phyloP scores from a whole-genome alignment of 495 filamentous ascomycete species.

The Bombardia bombarda region DNA sequence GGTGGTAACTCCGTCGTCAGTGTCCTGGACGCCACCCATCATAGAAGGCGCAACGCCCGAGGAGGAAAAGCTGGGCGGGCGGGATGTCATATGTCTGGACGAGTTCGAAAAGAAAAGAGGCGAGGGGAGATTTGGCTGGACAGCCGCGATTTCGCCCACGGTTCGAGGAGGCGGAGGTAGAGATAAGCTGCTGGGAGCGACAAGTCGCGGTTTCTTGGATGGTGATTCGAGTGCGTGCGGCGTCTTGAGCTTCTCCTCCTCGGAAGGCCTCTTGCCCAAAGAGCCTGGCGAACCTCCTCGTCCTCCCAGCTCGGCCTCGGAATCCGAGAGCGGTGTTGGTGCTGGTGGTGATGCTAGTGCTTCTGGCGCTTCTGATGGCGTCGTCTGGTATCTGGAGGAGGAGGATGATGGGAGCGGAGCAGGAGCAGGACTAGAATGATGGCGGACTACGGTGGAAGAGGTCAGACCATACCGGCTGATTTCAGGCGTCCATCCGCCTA shows the following conservation, averaged over 20 bases:
- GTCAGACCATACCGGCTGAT: slow-evolving; percentile 18
- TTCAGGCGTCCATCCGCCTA: slow-evolving; percentile 5
- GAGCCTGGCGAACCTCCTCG: neutral
- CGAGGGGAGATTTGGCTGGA: slow-evolving; percentile 20
- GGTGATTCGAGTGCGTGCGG: slow-evolving; percentile 13
- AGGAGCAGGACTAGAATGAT: neutral
- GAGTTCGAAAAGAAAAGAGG: slow-evolving; percentile 54
- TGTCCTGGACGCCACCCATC: slow-evolving; percentile 46
- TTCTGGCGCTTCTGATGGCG: too few species aligned
- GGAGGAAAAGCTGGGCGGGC: slow-evolving; percentile 47
- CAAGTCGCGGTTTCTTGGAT: slow-evolving; percentile 16
- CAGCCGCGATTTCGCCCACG: slow-evolving; percentile 17
- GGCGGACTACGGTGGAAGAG: slow-evolving; percentile 5
- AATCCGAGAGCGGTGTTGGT: neutral
- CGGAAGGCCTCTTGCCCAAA: slow-evolving; percentile 11
- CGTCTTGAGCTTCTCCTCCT: slow-evolving; percentile 2
- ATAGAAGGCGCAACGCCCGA: slow-evolving; percentile 50
- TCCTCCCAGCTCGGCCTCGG: neutral
- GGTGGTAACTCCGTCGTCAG: slow-evolving; percentile 50
- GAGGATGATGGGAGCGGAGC: neutral
- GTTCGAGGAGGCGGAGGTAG: slow-evolving; percentile 17
- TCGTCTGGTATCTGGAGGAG: slow-evolving; percentile 4
- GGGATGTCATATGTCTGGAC: slow-evolving; percentile 32
- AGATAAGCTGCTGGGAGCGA: slow-evolving; percentile 17
- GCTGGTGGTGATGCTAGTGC: too few species aligned